Percentiles rank a stretch among this genome's conserved stretches.
Evolutionary conservation across 768 basidiomycete species (phyloP).

Genomic region (Mycena olivaceomarginata): DNA sequence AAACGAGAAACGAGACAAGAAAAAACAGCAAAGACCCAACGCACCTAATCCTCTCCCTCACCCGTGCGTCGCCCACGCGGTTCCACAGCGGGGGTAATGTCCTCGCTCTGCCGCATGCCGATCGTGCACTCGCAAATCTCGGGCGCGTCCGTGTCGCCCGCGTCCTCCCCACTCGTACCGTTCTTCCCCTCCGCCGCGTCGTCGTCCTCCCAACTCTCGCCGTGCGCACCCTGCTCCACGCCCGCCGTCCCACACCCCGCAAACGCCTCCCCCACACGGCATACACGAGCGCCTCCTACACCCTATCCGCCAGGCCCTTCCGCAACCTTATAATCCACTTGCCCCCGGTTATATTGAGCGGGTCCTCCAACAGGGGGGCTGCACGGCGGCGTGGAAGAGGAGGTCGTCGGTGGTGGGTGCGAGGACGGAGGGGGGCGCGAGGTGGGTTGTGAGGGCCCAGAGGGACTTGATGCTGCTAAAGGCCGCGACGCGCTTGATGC

Average conservation of each 20-base stretch:
- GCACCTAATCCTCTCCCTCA: conserved; percentile 89
- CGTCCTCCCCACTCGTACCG: conserved; percentile 54
- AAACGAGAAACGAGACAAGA: too few relatives aligned
- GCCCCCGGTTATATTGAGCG: conserved; percentile 89
- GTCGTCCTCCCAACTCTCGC: conserved; percentile 34
- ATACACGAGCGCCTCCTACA: conserved; percentile 95
- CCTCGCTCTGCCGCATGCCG: conserved; percentile 94
- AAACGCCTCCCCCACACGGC: conserved; percentile 95
- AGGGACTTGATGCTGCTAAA: conserved; percentile 93
- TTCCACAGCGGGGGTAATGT: conserved; percentile 97
- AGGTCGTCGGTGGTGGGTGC: conserved; percentile 96
- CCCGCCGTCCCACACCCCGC: conserved; percentile 66
- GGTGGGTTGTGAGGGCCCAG: conserved; percentile 95
- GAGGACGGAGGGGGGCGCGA: conserved; percentile 90
- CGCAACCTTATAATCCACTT: conserved; percentile 97
- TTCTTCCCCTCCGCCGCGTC: background rate
- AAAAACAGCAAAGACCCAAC: conserved; percentile 50
- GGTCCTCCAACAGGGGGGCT: conserved; percentile 96
- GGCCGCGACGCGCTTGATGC: conserved; percentile 93
- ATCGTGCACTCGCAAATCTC: conserved; percentile 97
- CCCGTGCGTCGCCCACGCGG: conserved; percentile 86
- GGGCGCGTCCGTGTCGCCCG: conserved; percentile 65
- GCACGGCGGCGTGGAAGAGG: conserved; percentile 90
- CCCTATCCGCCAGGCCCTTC: conserved; percentile 92
- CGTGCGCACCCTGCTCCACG: too few relatives aligned